Evolutionary conservation across 495 filamentous ascomycete species (phyloP).

Genomic region (Antarctomyces pellizariae): DNA sequence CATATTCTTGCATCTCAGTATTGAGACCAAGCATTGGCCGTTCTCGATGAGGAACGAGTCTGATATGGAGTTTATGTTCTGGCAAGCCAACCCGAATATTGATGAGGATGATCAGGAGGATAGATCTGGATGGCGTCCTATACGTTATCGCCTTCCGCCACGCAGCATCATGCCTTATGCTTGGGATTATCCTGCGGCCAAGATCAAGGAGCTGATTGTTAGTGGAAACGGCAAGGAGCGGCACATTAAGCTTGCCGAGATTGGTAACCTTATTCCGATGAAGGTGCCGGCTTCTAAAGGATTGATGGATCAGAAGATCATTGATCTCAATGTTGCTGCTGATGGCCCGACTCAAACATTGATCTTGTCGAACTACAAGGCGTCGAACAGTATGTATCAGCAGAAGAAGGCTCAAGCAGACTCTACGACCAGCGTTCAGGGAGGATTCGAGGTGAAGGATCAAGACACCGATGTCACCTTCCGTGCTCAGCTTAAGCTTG

Average conservation of each 20-base stretch:
- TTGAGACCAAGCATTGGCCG: conserved; percentile 87
- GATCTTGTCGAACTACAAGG: conserved; percentile 83
- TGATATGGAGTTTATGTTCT: conserved; percentile 87
- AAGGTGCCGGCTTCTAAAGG: conserved; percentile 31
- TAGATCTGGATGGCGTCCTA: conserved; percentile 62
- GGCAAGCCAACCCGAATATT: conserved; percentile 45
- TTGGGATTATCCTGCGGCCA: conserved; percentile 96
- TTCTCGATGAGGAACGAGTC: conserved; percentile 97
- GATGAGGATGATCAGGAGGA: conserved; percentile 74
- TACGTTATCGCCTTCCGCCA: conserved; percentile 79
- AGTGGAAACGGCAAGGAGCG: conserved; percentile 56
- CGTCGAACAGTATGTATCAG: conserved; percentile 82
- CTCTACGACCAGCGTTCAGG: conserved; percentile 33
- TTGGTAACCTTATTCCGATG: conserved; percentile 84
- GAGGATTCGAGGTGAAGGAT: conserved; percentile 82
- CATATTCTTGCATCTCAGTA: conserved; percentile 73
- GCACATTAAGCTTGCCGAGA: conserved; percentile 84
- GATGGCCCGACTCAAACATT: conserved; percentile 89
- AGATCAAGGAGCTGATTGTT: conserved; percentile 77
- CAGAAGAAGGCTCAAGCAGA: conserved; percentile 35
- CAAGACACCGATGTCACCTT: conserved; percentile 70
- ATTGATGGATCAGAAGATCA: conserved; percentile 40
- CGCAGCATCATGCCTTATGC: conserved; percentile 98
- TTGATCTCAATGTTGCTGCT: conserved; percentile 87
- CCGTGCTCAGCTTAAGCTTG: conserved; percentile 64